Base-by-base conservation (phyloP, 495 filamentous ascomycete genomes). In the Xylaria scruposa region DNA sequence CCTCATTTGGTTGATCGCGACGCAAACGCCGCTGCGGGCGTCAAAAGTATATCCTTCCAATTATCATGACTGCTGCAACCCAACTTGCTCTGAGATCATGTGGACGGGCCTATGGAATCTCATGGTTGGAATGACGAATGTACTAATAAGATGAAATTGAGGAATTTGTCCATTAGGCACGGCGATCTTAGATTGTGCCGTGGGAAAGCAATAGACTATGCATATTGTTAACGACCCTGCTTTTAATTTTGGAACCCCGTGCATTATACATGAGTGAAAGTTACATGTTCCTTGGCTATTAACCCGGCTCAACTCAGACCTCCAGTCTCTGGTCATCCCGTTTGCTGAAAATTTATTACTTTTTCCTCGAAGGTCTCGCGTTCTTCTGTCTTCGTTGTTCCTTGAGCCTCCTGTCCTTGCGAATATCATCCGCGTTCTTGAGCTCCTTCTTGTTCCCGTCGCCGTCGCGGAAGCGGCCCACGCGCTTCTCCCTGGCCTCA, bases 371-470 rank as follows among this genome's bases (percentile, higher is more conserved):
- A n/a, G 94, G 94, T 79, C 95, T 84, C 1, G 92, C 95, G 77
- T 97, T 98, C 89, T 98, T 99, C 79, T 92, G 92, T 77, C 83
- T 91, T 76, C 89, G 87, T 82, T 84, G 88, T 83, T 97, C 91
- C 84, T 91, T 86, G 74, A 92, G 61, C 78, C 90, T 90, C 76
- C 95, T 85, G 69, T 90, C 89, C 83, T 94, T 95, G 72, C 93
- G 87, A 73, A 99, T 94, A 77, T 97, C 94, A 8, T 95, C 92
- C 44, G 89, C 90, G 56, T 86, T 90, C 84, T 89, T 92, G 62
- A 98, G 80, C 86, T 97, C 96, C 74, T 85, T 89, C 87, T 89
- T 93, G 71, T 79, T 86, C 21, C 88, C 90, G 63, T 81, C 82
- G 15, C 90, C 90, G 64, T 91, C 88, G 76, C 83, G 88, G 71